Evolutionary conservation across 805 yeast species (phyloP), one percentile per base, ranked within the genome.

Genomic region (Ogataea zsoltii): DNA sequence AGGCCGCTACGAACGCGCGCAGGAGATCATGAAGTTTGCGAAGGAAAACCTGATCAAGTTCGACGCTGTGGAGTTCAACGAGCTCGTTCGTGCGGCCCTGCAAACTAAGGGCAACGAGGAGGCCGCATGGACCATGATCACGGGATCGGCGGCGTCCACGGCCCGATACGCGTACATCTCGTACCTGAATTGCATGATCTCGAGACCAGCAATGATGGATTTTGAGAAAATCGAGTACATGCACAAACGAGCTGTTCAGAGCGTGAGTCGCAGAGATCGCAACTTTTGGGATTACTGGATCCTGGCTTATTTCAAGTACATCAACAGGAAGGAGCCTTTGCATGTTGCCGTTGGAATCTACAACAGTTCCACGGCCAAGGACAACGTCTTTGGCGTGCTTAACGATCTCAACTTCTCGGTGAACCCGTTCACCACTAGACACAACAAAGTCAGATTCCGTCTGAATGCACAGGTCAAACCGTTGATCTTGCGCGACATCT

Each of bases 261-360:
- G 14, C n/a, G 45, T 56, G 4, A 15, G 33, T 4, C 10, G 6
- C 4, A 40, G 21, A 4, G 63, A 66, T 38, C 41, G 42, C 14
- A 50, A 55, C 17, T 64, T 61, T 37, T 68, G 68, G 68, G 57
- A 55, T 26, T 52, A 56, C 38, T 68, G 66, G 59, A 42, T 45
- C n/a, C 36, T 56, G 28, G 33, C 56, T 0, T 68, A 67, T 38
- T 57, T 67, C 54, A 67, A 65, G 31, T 65, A 65, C 38, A 38
- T 65, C 33, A 49, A 47, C 17, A 45, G 62, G 32, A 57, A 56
- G 14, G 58, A 49, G 35, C 61, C 67, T 9, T 32, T 57, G 11
- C 40, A 49, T 1, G 38, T 48, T 10, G 57, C 65, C 1, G 54
- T 56, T 23, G 42, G 39, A n/a, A 54, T 66, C 4, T 65, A 58